Evolutionary conservation across 2,329 filamentous ascomycete genomes (phyloP), one percentile per base, ranked within the genome.

Genomic region (Talaromyces sp.): DNA sequence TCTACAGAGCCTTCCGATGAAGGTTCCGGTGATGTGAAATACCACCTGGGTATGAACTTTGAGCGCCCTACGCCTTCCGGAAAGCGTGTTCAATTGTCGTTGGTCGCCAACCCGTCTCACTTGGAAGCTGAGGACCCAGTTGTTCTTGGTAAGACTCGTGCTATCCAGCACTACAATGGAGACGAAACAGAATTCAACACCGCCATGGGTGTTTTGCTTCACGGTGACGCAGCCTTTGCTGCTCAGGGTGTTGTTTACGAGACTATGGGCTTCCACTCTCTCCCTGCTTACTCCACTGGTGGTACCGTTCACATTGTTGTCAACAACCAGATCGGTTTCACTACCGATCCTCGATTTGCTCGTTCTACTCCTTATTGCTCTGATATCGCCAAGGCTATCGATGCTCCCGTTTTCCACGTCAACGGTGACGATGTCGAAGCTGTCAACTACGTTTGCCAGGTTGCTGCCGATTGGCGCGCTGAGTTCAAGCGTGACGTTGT

Each of bases 291-390:
- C 83, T 97, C 96, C 58, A 98, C 95, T 62, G 95, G 95, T 73
- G 95, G 95, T 76, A 99, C 95, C 66, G 91, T 99, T 73, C 95
- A 99, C 81, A 85, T 99, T 70, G 89, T 99, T 66, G 94, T 98
- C 72, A 99, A 99, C 88, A 99, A 99, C 86, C 95, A 99, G 85
- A 99, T 99, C 78, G 95, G 95, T 80, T 99, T 99, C 85, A 99
- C 95, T 62, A 99, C 95, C 25, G 95, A 99, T 77, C 95, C 95
- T 71, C 92, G 95, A 75, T 99, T 97, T 80, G 90, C 95, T 72
- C 93, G 95, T 73, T 99, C 95, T 22, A 99, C 95, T 59, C 91
- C 95, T 52, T 99, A 99, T 87, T 99, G 95, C 83, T 98, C 95
- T 50, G 95, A 99, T 79, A 97, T 99, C 74, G 95, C 95, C 81